Conservation (phyloP, 257 asterid genomes). For the Datura wrightii region DNA sequence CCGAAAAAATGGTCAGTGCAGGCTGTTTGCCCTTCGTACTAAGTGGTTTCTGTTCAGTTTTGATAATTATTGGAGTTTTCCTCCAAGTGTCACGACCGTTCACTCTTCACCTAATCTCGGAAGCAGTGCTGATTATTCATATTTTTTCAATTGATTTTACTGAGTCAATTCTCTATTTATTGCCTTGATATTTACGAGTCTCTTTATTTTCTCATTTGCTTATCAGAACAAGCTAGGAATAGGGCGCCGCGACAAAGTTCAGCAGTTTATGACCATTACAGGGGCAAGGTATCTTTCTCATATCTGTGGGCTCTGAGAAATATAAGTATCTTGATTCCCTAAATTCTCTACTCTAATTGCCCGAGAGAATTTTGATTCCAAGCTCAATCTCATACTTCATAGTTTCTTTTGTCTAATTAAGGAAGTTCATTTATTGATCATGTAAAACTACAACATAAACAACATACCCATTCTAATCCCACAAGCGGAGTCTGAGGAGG, state of each 20-base stretch:
- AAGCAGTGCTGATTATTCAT: background rate
- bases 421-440: background rate
- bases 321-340: background rate
- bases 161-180: background rate
- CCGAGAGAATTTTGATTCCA: background rate
- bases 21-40: background rate
- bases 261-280: constrained; percentile 90
- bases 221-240: constrained; percentile 87
- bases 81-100: background rate
- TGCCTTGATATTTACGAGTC: background rate
- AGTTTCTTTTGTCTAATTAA: constrained; percentile 12
- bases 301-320: background rate
- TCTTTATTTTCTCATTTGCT: constrained; percentile 23
- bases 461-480: too few species aligned
- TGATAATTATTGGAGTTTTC: background rate
- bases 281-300: constrained; percentile 70
- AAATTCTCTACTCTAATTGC: background rate
- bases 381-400: background rate
- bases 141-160: background rate
- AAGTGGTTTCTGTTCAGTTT: background rate
- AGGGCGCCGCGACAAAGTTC: constrained; percentile 95
- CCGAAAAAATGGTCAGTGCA: constrained; percentile 23
- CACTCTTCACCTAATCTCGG: background rate
- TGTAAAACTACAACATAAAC: too few species aligned
- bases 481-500: too few species aligned